A percentile compares a stretch with the other conserved stretches of the same genome.
These are phyloP conservation scores for Fraxinus latifolia DNA, from an alignment of 305 asterid species.

Conservation along the genomic window DNA sequence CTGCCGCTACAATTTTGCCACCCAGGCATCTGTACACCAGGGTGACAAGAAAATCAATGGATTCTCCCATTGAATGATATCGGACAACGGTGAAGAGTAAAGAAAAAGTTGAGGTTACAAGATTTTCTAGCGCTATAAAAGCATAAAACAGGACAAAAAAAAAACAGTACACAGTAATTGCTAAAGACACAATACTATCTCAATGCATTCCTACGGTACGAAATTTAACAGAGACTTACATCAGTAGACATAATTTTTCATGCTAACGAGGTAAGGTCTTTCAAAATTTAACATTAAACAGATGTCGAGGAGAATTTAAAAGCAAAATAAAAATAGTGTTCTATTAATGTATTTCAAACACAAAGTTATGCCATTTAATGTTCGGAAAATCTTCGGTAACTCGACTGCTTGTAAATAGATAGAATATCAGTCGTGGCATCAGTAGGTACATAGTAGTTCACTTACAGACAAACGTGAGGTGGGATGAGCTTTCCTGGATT, in stretches of 20 bases:
- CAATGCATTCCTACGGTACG: background rate
- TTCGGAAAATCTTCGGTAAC: background rate
- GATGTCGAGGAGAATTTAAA: background rate
- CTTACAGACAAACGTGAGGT: conserved; percentile 68
- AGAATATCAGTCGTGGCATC: background rate
- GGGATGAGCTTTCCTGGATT: conserved; percentile 97
- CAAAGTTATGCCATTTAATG: background rate
- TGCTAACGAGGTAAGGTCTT: background rate
- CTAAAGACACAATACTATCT: background rate
- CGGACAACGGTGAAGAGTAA: background rate
- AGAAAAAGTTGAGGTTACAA: background rate
- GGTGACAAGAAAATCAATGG: background rate
- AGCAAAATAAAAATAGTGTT: background rate
- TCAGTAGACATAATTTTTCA: background rate
- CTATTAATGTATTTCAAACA: background rate
- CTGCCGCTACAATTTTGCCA: background rate
- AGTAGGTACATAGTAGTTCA: background rate
- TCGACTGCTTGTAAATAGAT: background rate
- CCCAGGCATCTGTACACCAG: background rate
- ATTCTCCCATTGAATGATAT: background rate
- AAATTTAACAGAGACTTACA: background rate
- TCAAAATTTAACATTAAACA: background rate
- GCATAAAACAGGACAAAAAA: background rate
- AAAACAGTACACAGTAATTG: background rate
- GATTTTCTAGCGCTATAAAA: background rate